These are phyloP conservation scores for Fusarium torulosum DNA, from an alignment of 2,329 filamentous ascomycete species.

Conservation along the genomic window DNA sequence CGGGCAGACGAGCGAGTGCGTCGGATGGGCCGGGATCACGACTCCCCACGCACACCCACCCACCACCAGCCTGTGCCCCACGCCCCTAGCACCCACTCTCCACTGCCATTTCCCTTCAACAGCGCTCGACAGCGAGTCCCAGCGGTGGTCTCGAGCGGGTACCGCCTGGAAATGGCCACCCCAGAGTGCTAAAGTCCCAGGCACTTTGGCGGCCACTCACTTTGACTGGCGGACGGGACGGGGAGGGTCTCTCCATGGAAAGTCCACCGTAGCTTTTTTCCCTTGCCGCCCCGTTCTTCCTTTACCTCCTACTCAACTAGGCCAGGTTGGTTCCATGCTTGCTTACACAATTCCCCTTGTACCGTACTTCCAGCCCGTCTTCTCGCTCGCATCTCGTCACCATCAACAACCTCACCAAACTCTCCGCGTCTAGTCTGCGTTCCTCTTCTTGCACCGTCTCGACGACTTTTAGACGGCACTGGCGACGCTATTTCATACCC, in stretches of 20 bases:
- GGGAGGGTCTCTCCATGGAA: conserved; percentile 30
- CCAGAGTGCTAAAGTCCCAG: conserved; percentile 39
- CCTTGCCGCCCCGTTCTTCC: conserved; percentile 44
- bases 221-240: conserved; percentile 41
- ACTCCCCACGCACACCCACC: conserved; percentile 41
- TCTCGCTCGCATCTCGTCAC: conserved; percentile 34
- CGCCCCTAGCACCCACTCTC: conserved; percentile 35
- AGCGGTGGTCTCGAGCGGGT: conserved; percentile 40
- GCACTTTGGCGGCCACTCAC: conserved; percentile 22
- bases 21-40: conserved; percentile 47
- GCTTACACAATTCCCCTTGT: conserved; percentile 49
- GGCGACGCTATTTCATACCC: conserved; percentile 39
- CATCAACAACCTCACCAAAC: conserved; percentile 38
- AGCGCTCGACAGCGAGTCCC: conserved; percentile 41
- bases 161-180: conserved; percentile 32
- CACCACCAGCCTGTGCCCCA: conserved; percentile 40
- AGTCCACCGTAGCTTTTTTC: conserved; percentile 51
- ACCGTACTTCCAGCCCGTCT: conserved; percentile 26
- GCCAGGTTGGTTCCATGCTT: conserved; percentile 3
- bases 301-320: neutral
- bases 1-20: conserved; percentile 29
- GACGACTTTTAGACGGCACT: conserved; percentile 40
- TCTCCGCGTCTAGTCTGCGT: conserved; percentile 23
- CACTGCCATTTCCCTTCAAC: conserved; percentile 48
- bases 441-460: conserved; percentile 37